Evolutionary conservation across 1,284 basidiomycete species (phyloP).

Genomic region (Polyporus tsugae): DNA sequence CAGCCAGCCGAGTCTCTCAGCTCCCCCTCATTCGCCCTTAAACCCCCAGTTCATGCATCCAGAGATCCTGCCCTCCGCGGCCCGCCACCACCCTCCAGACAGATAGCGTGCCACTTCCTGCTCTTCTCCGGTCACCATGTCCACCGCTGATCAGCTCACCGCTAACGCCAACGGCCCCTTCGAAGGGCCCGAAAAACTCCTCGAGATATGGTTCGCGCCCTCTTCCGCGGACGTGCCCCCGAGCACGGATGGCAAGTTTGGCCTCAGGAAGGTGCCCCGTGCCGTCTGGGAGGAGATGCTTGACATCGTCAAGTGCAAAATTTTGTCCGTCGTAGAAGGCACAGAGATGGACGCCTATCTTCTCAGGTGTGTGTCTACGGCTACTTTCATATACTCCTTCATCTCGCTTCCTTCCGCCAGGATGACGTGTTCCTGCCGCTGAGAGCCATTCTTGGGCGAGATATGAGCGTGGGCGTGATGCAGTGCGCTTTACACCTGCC

Average conservation of each 20-base stretch:
- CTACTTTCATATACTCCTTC: not conserved
- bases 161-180: slow-evolving; percentile 63
- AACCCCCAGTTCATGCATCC: slow-evolving; percentile 65
- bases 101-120: slow-evolving; percentile 59
- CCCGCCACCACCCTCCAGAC: slow-evolving; percentile 49
- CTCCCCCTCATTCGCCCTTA: slow-evolving; percentile 24
- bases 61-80: slow-evolving; percentile 49
- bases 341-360: slow-evolving; percentile 94
- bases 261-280: slow-evolving; percentile 82
- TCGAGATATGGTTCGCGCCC: slow-evolving; percentile 98
- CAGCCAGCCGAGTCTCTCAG: not conserved
- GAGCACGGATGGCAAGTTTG: slow-evolving; percentile 55
- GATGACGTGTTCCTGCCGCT: slow-evolving; percentile 9
- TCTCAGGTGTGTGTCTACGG: slow-evolving; percentile 75
- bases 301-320: slow-evolving; percentile 96
- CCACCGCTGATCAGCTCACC: slow-evolving; percentile 41
- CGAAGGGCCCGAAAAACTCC: slow-evolving; percentile 94
- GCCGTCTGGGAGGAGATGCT: slow-evolving; percentile 97
- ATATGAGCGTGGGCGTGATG: not conserved
- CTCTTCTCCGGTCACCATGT: slow-evolving; percentile 37
- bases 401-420: not conserved
- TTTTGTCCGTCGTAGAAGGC: slow-evolving; percentile 90
- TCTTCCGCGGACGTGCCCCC: slow-evolving; percentile 66
- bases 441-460: not conserved
- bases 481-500: not conserved